A percentile compares a stretch with the other conserved stretches of the same genome.
Evolutionary conservation across 106 monocot species (phyloP).

Genomic region (Iris macrosiphon): DNA sequence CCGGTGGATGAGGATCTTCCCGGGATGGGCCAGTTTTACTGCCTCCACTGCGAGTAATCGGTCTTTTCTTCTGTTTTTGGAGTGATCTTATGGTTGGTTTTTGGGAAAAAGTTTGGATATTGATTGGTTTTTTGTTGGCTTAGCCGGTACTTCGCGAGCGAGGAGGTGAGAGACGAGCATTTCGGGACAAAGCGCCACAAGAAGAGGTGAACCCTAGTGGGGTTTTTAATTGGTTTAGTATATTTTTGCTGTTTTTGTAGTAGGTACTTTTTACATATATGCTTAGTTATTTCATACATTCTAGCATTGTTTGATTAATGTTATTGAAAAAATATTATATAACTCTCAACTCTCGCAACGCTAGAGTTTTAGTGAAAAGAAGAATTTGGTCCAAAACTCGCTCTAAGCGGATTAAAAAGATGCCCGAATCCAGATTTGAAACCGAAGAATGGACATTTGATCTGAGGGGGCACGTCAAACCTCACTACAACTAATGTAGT

Average conservation of each 20-base stretch:
- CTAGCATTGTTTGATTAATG: too few species aligned
- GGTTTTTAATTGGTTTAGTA: background rate
- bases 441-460: too few species aligned
- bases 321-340: too few species aligned
- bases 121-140: background rate
- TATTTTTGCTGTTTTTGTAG: background rate
- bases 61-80: background rate
- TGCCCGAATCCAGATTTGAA: too few species aligned
- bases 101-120: background rate
- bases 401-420: too few species aligned
- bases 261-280: too few species aligned
- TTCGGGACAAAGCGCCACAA: constrained; percentile 72
- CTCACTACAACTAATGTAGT: too few species aligned
- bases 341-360: too few species aligned
- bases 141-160: constrained; percentile 87
- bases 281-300: too few species aligned
- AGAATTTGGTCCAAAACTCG: too few species aligned
- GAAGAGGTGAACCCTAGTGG: constrained; percentile 42
- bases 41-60: constrained; percentile 86
- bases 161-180: constrained; percentile 62
- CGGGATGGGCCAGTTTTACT: constrained; percentile 97
- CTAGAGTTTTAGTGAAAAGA: too few species aligned
- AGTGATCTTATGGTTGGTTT: background rate
- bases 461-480: too few species aligned
- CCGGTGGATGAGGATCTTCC: constrained; percentile 82